Evolutionary conservation across 768 basidiomycete species (phyloP).

Genomic region (Tulasnella sp.): DNA sequence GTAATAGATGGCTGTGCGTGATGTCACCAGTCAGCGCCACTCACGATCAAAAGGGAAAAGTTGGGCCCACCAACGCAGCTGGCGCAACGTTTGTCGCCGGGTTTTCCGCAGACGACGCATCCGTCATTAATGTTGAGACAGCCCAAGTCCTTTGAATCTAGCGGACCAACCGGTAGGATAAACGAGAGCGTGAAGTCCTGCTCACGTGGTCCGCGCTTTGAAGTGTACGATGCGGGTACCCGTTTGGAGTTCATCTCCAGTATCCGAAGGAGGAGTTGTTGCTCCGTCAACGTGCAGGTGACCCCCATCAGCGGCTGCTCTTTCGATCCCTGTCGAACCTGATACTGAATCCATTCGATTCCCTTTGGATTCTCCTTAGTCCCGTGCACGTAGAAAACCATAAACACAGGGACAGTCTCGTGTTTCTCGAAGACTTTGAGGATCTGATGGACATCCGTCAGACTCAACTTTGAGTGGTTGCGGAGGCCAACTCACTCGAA

Average conservation of each 20-base stretch:
- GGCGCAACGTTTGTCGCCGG: constrained; percentile 28
- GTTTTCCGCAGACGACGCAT: constrained; percentile 34
- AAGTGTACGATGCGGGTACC: constrained; percentile 24
- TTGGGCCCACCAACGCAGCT: constrained; percentile 25
- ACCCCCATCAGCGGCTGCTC: not conserved
- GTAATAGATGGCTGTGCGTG: not conserved
- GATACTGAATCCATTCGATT: not conserved
- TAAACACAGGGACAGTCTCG: not conserved
- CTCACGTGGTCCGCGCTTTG: constrained; percentile 19
- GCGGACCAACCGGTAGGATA: constrained; percentile 31
- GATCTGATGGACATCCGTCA: not conserved
- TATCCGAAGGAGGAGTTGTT: constrained; percentile 28
- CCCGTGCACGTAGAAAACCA: not conserved
- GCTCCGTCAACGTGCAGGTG: constrained; percentile 11
- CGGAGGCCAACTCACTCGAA: not conserved
- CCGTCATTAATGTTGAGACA: constrained; percentile 29
- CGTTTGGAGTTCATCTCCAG: constrained; percentile 29
- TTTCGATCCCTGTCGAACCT: not conserved
- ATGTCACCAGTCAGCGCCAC: not conserved
- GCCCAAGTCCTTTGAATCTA: constrained; percentile 31
- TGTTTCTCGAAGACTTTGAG: not conserved
- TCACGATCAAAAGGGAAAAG: not conserved
- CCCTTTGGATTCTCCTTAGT: no score
- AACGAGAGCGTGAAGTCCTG: constrained; percentile 27
- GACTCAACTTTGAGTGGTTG: not conserved